phyloP scores from a whole-genome alignment of 1,139 yeast species.

The Sugiyamaella paludigena region DNA sequence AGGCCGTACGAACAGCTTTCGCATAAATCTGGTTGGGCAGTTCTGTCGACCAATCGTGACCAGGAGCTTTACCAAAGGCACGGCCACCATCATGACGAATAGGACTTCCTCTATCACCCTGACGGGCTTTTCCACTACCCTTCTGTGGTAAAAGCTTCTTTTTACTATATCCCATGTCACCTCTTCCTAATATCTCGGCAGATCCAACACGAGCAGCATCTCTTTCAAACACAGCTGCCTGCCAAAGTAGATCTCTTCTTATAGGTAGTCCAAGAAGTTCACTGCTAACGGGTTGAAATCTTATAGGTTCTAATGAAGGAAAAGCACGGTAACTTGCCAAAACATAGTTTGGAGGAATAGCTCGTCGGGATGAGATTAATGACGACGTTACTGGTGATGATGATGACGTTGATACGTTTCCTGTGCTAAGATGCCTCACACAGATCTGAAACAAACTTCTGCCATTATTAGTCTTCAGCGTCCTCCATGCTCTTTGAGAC shows the following conservation, averaged over 20 bases:
- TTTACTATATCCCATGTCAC: slow-evolving; percentile 83
- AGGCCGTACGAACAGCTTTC: slow-evolving; percentile 74
- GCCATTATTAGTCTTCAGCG: too few relatives aligned
- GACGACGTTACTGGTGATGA: too few relatives aligned
- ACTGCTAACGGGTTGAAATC: slow-evolving; percentile 72
- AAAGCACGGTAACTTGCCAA: slow-evolving; percentile 78
- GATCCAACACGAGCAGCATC: slow-evolving; percentile 89
- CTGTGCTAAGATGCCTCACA: too few relatives aligned
- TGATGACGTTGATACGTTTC: too few relatives aligned
- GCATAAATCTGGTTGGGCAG: slow-evolving; percentile 73
- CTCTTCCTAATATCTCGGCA: slow-evolving; percentile 78
- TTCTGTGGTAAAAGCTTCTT: slow-evolving; percentile 84
- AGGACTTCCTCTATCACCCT: slow-evolving; percentile 95
- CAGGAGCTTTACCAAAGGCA: slow-evolving; percentile 79
- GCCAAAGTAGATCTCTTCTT: slow-evolving; percentile 91
- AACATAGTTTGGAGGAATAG: slow-evolving; percentile 67
- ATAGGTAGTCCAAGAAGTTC: slow-evolving; percentile 66
- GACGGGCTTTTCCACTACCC: slow-evolving; percentile 93
- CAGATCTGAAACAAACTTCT: too few relatives aligned
- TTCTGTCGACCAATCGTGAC: slow-evolving; percentile 86
- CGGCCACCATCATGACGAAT: slow-evolving; percentile 85
- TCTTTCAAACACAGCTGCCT: slow-evolving; percentile 89
- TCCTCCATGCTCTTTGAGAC: too few relatives aligned
- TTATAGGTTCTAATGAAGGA: slow-evolving; percentile 84
- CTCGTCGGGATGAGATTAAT: slow-evolving; percentile 22